Percentiles rank a stretch among this genome's conserved stretches.
Evolutionary conservation across 331 rosid species (phyloP).

Genomic region (Pyracantha coccinea): DNA sequence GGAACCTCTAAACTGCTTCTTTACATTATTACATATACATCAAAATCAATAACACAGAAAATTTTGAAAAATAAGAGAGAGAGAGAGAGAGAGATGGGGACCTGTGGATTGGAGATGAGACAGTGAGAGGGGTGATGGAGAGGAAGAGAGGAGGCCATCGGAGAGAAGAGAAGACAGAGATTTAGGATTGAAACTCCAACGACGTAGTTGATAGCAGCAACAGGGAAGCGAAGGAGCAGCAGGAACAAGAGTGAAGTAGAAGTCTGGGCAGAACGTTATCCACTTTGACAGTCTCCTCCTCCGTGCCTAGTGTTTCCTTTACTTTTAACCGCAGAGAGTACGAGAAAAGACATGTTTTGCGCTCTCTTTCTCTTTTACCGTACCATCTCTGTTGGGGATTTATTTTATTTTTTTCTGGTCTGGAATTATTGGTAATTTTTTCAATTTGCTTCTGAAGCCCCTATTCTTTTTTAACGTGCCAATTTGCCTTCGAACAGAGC

Average conservation of each 20-base stretch:
- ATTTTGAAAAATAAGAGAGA: conserved; percentile 3
- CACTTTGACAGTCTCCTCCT: background rate
- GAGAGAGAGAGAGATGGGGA: conserved; percentile 3
- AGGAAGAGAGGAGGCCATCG: conserved; percentile 51
- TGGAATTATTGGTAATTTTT: background rate
- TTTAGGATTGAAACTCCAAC: background rate
- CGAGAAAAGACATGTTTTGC: background rate
- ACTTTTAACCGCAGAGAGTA: background rate
- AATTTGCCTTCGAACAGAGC: no score
- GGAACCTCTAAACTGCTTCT: conserved; percentile 36
- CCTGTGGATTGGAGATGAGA: conserved; percentile 52
- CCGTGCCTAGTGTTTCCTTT: background rate
- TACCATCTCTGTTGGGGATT: background rate
- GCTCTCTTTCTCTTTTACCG: background rate
- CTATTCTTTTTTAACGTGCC: no score
- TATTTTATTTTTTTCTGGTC: no score
- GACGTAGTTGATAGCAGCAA: background rate
- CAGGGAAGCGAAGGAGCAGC: background rate
- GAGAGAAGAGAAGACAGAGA: conserved; percentile 1
- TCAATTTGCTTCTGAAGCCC: background rate
- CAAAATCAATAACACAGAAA: background rate
- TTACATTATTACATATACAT: conserved; percentile 1
- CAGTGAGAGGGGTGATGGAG: conserved; percentile 38
- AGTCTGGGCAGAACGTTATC: conserved; percentile 9
- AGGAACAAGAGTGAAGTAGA: background rate